phyloP scores from a whole-genome alignment of 192 early-diverging fungal genomes.

The Coemansia sp. region DNA sequence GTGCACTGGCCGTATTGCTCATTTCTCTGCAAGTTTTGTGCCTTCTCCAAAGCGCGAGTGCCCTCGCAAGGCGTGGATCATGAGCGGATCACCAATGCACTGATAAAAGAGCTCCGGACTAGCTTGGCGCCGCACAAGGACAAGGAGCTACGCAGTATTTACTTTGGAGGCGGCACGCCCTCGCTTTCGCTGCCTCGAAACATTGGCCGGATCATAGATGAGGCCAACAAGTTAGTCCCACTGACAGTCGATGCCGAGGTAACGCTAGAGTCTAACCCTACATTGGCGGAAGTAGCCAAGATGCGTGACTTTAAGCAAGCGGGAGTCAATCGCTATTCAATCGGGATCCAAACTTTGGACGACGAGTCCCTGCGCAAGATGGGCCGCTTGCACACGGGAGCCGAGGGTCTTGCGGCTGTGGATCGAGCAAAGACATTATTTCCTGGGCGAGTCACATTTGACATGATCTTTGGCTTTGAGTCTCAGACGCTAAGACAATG shows the following conservation, averaged over 20 bases:
- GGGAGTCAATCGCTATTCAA: constrained; percentile 57
- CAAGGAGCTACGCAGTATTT: constrained; percentile 38
- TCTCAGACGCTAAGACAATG: constrained; percentile 48
- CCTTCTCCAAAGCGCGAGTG: constrained; percentile 52
- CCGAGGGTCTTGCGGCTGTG: constrained; percentile 44
- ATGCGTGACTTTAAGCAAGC: constrained; percentile 41
- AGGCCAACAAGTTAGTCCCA: constrained; percentile 23
- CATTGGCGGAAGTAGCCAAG: constrained; percentile 41
- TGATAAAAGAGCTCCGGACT: constrained; percentile 32
- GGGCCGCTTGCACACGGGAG: constrained; percentile 55
- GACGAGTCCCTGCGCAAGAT: constrained; percentile 36
- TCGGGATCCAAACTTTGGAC: constrained; percentile 60
- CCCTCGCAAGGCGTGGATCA: constrained; percentile 27
- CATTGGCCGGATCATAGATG: constrained; percentile 33
- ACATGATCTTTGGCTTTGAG: constrained; percentile 61
- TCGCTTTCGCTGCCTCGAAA: constrained; percentile 46
- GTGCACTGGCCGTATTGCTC: constrained; percentile 65
- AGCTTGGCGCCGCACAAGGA: constrained; percentile 21
- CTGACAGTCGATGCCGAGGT: constrained; percentile 46
- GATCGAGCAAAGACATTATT: constrained; percentile 36
- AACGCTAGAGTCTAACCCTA: constrained; percentile 57
- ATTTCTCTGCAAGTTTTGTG: constrained; percentile 60
- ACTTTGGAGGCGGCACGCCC: constrained; percentile 66
- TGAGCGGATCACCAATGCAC: constrained; percentile 23
- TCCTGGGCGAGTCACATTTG: constrained; percentile 43